A percentile compares a stretch with the other conserved stretches of the same genome.
These are phyloP conservation scores for Emmonsiellopsis sp. DNA, from an alignment of 2,329 filamentous ascomycete species.

Conservation along the genomic window DNA sequence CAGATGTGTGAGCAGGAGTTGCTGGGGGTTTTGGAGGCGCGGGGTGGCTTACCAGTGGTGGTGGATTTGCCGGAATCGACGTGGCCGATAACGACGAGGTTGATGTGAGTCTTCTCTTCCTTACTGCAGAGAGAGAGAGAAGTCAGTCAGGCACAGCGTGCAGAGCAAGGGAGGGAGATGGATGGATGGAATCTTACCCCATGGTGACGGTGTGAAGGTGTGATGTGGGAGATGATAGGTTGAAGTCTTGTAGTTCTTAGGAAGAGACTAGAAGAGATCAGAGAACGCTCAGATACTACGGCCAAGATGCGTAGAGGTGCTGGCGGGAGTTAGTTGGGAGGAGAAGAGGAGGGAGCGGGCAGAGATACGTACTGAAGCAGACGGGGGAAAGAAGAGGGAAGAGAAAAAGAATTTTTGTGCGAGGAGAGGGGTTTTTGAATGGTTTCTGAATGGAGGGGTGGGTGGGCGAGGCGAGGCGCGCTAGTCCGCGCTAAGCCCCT, in stretches of 20 bases:
- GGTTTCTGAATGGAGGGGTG: conserved; percentile 41
- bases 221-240: conserved; percentile 12
- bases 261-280: conserved; percentile 39
- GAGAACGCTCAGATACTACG: conserved; percentile 43
- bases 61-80: conserved; percentile 99
- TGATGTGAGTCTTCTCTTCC: conserved; percentile 91
- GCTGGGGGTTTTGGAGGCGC: conserved; percentile 21
- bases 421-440: conserved; percentile 36
- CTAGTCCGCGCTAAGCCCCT: conserved; percentile 6
- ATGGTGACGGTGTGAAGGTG: conserved; percentile 44
- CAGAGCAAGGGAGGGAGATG: conserved; percentile 9
- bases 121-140: conserved; percentile 52
- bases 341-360: conserved; percentile 17
- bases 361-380: conserved; percentile 40
- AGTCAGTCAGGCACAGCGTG: background rate
- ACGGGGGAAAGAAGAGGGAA: conserved; percentile 28
- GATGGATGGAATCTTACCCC: conserved; percentile 44
- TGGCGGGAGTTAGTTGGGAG: conserved; percentile 25
- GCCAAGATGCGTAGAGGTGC: conserved; percentile 43
- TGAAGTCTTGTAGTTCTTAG: conserved; percentile 41
- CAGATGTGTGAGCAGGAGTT: conserved; percentile 6
- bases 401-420: conserved; percentile 25
- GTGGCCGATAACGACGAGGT: conserved; percentile 98
- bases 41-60: conserved; percentile 65
- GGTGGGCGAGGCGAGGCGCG: conserved; percentile 23